Conservation (phyloP, 2,329 filamentous ascomycete species). For the Plectosphaerella sp. region DNA sequence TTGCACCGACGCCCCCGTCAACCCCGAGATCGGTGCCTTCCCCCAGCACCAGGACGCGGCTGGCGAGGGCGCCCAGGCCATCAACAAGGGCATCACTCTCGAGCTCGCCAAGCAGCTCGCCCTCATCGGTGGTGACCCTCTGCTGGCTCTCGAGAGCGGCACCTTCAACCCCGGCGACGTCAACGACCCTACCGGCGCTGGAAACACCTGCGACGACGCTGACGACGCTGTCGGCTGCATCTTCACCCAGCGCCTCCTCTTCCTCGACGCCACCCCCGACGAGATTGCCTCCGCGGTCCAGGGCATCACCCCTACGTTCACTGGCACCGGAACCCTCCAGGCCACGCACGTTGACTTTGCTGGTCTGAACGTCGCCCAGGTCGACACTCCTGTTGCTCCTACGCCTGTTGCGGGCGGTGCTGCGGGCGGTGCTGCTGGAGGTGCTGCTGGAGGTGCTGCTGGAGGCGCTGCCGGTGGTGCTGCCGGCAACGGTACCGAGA, state of each 20-base stretch:
- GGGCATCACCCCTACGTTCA: conserved; percentile 19
- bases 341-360: conserved; percentile 18
- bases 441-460: background rate
- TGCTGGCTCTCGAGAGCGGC: conserved; percentile 34
- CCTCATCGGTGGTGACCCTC: conserved; percentile 35
- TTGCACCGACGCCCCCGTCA: conserved; percentile 35
- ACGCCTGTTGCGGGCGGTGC: background rate
- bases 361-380: conserved; percentile 14
- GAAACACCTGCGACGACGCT: conserved; percentile 49
- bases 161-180: conserved; percentile 37
- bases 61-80: conserved; percentile 28
- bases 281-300: conserved; percentile 49
- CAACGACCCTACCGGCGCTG: conserved; percentile 33
- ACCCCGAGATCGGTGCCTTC: conserved; percentile 40
- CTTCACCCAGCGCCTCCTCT: conserved; percentile 47
- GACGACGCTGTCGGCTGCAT: conserved; percentile 51
- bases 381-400: background rate
- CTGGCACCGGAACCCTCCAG: conserved; percentile 23
- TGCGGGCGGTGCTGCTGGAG: background rate
- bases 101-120: conserved; percentile 38
- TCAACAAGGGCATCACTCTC: conserved; percentile 36
- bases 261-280: conserved; percentile 46
- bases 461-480: background rate
- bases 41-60: conserved; percentile 42
- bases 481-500: background rate